Conservation (phyloP, 768 basidiomycete species). For the Trametes coccinea region DNA sequence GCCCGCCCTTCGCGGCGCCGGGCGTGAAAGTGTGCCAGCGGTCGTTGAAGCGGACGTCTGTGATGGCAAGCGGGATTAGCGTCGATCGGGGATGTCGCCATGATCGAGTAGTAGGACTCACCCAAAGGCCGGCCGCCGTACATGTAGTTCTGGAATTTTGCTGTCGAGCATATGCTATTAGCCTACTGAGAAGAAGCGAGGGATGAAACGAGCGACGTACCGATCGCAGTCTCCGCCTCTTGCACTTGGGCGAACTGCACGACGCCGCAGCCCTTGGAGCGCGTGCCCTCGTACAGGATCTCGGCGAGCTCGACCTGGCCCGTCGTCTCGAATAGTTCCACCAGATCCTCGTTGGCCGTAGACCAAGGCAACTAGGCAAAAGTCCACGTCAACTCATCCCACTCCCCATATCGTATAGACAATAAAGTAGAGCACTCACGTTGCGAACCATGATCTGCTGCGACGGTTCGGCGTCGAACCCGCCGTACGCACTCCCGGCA, state of each 20-base stretch:
- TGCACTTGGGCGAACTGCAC: slow-evolving; percentile 87
- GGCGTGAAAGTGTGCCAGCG: slow-evolving; percentile 94
- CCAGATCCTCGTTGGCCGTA: slow-evolving; percentile 96
- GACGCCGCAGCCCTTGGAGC: slow-evolving; percentile 93
- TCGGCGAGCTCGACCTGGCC: slow-evolving; percentile 94
- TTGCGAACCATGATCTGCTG: slow-evolving; percentile 99
- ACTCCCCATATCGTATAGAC: no score
- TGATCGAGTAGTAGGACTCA: slow-evolving; percentile 33
- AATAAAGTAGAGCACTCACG: slow-evolving; percentile 53
- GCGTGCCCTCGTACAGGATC: slow-evolving; percentile 88
- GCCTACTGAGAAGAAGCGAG: background rate
- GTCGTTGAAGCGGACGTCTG: slow-evolving; percentile 93
- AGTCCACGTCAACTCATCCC: background rate
- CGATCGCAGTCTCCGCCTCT: slow-evolving; percentile 94
- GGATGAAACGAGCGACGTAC: slow-evolving; percentile 39
- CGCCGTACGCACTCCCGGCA: slow-evolving; percentile 44
- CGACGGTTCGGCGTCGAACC: slow-evolving; percentile 71
- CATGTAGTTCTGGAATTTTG: slow-evolving; percentile 95
- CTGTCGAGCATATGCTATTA: slow-evolving; percentile 33
- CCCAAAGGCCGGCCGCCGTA: slow-evolving; percentile 89
- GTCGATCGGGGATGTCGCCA: background rate
- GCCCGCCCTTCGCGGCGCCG: slow-evolving; percentile 85
- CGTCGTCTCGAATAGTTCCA: slow-evolving; percentile 97
- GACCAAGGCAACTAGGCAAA: slow-evolving; percentile 87
- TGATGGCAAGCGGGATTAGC: background rate